Percentiles rank a stretch among this genome's conserved stretches.
Evolutionary conservation across 208 protist species (phyloP).

Genomic region (Strigomonas culicis): DNA sequence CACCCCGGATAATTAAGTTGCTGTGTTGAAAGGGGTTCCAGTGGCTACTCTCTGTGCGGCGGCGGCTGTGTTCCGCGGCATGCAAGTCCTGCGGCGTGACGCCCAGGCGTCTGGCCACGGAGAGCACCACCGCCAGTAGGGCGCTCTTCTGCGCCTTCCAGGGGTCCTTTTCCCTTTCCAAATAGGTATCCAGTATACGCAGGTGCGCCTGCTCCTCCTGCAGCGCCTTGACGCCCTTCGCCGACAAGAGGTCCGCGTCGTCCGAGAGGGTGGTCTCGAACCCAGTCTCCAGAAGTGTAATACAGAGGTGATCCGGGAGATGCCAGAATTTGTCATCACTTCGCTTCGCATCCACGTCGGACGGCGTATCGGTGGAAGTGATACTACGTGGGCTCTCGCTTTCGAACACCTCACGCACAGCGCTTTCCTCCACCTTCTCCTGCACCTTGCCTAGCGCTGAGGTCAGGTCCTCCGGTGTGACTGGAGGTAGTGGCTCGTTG

Average conservation of each 20-base stretch:
- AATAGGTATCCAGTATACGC: slow-evolving; percentile 68
- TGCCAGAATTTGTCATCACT: slow-evolving; percentile 43
- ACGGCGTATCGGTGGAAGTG: background rate
- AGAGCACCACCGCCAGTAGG: slow-evolving; percentile 52
- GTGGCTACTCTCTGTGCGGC: no score
- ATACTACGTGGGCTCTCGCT: background rate
- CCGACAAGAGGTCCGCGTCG: slow-evolving; percentile 28
- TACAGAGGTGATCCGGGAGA: slow-evolving; percentile 35
- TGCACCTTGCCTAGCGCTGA: background rate
- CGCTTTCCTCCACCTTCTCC: background rate
- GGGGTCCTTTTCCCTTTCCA: slow-evolving; percentile 40
- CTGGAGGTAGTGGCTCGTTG: background rate
- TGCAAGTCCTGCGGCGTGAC: slow-evolving; percentile 62
- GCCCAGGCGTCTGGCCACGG: slow-evolving; percentile 30
- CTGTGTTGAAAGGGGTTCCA: slow-evolving; percentile 43
- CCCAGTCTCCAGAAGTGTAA: slow-evolving; percentile 75
- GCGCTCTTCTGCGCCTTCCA: slow-evolving; percentile 77
- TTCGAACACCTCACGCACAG: background rate
- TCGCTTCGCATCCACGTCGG: no score
- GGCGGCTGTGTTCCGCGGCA: slow-evolving; percentile 17
- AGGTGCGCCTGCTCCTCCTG: slow-evolving; percentile 46
- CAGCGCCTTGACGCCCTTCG: slow-evolving; percentile 23
- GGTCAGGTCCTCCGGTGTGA: background rate
- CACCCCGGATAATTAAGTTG: slow-evolving; percentile 80
- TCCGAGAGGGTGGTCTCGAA: slow-evolving; percentile 71